Evolutionary conservation across 192 early-diverging fungal genomes (phyloP).

Genomic region (Cetraspora pellucida): DNA sequence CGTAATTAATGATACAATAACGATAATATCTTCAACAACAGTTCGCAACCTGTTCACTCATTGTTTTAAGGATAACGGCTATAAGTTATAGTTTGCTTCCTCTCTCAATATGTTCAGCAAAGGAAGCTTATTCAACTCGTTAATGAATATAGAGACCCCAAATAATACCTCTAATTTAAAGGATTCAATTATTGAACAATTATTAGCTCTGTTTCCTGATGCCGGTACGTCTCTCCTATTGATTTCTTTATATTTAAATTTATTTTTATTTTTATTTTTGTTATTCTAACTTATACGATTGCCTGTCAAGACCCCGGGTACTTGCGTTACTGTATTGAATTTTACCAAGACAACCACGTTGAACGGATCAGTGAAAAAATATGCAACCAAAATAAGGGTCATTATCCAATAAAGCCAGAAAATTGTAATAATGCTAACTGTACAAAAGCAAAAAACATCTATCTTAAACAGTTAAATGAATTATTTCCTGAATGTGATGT

Average conservation of each 20-base stretch:
- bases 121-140: not conserved
- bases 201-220: constrained; percentile 12
- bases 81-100: not conserved
- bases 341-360: constrained; percentile 40
- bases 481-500: constrained; percentile 49
- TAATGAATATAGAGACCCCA: not conserved
- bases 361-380: constrained; percentile 44
- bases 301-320: constrained; percentile 38
- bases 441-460: constrained; percentile 18
- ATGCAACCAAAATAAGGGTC: constrained; percentile 22
- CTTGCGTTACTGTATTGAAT: constrained; percentile 38
- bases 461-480: constrained; percentile 34
- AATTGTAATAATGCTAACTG: not conserved
- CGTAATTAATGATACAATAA: no score
- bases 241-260: no score
- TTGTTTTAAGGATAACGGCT: no score
- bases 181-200: constrained; percentile 20
- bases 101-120: not conserved
- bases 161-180: not conserved
- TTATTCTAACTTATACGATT: no score
- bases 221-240: no score
- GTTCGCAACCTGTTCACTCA: no score
- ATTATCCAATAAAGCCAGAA: constrained; percentile 39
- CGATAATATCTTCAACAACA: no score
- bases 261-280: no score